Evolutionary conservation across 2,329 filamentous ascomycete species (phyloP).

Genomic region (Phoma sp.): DNA sequence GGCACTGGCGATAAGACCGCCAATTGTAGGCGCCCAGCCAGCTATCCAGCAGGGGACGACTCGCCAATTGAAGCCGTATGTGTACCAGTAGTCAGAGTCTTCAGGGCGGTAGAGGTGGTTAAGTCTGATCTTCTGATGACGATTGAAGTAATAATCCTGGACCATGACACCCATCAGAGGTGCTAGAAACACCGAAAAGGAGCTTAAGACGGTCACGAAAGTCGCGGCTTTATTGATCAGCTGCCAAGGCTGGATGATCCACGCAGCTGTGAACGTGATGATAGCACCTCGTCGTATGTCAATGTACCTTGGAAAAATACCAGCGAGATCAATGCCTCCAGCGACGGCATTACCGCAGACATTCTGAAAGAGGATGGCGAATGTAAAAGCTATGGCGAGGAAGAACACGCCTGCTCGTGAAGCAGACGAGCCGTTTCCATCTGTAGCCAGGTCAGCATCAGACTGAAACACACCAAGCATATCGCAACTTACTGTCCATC

Average conservation of each 20-base stretch:
- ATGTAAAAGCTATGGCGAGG: constrained; percentile 42
- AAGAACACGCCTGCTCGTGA: constrained; percentile 45
- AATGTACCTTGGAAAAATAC: constrained; percentile 40
- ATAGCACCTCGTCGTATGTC: constrained; percentile 43
- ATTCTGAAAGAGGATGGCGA: constrained; percentile 50
- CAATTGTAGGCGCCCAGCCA: too few relatives aligned
- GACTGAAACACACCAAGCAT: constrained; percentile 32
- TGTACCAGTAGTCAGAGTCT: constrained; percentile 52
- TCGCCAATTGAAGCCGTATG: constrained; percentile 52
- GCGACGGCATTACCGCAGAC: constrained; percentile 41
- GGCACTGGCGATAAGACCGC: too few relatives aligned
- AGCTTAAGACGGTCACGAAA: constrained; percentile 48
- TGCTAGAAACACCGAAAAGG: constrained; percentile 50
- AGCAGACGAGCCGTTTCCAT: constrained; percentile 48
- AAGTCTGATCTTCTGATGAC: constrained; percentile 41
- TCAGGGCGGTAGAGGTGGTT: constrained; percentile 46
- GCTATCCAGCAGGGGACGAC: constrained; percentile 8
- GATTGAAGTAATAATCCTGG: constrained; percentile 46
- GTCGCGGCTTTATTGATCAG: constrained; percentile 44
- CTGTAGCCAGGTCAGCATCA: constrained; percentile 1
- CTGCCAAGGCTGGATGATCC: constrained; percentile 46
- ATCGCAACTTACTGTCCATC: constrained; percentile 34
- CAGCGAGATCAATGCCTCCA: constrained; percentile 44
- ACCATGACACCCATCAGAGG: constrained; percentile 49
- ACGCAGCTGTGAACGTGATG: constrained; percentile 40